Base-by-base conservation (phyloP, 768 basidiomycete species). In the Boletus fagicola region DNA sequence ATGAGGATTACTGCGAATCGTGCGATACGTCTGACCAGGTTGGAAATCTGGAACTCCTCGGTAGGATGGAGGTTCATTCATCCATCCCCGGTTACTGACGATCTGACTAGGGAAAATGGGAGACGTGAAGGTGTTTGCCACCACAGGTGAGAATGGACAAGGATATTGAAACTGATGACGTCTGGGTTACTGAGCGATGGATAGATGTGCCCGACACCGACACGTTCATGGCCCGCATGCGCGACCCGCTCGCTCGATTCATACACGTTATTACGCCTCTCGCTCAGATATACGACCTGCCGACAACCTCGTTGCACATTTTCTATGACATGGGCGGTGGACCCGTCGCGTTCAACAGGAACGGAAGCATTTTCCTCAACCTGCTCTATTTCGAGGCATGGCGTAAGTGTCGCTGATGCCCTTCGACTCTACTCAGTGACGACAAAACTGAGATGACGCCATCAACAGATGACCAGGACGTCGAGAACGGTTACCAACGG, bases 291-390 rank as follows among this genome's bases (percentile, higher is more conserved):
- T 98, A 92, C 70, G 78, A 80, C 61, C 81, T 98, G 35, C 86
- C 92, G 1, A 72, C 84, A 28, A 74, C 81, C 0, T 88, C 87
- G 46, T 64, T 97, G 56, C 92, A 96, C 64, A 80, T 99, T 5
- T 98, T 98, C 70, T 88, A 86, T 72, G 95, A 98, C 67, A 68
- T 78, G 22, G 74, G 76, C 5, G 95, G 96, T 1, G 86, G 85
- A 2, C 74, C 90, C 13, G 95, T 98, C 53, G 97, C 94, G 1
- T 98, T 99, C 78, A 99, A 98, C 70, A 79, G 94, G 28, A 84
- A 84, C 48, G 93, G 90, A 3, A 90, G 88, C 57, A 78, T 98
- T 16, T 98, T 93, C 73, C 72, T 97, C 57, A 98, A 97, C 68
- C 74, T 93, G 24, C 80, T 93, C 22, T 96, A 87, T 69, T 94